Conservation (phyloP, 2,329 filamentous ascomycete genomes). For the Pseudogymnoascus destructans region DNA sequence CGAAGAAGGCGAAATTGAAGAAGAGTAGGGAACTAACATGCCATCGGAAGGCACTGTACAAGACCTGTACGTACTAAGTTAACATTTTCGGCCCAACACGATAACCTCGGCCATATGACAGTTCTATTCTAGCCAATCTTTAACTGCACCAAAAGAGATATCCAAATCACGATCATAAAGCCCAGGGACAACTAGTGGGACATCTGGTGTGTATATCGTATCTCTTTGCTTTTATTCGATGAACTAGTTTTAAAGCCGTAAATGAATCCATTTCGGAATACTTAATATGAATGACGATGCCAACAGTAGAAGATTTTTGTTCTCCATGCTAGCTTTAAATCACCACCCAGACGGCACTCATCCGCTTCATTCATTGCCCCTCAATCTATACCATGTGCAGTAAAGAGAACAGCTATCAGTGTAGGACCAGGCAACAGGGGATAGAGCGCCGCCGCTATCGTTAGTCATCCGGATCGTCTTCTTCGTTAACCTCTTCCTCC, state of each 20-base stretch:
- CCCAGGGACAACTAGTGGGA: background rate
- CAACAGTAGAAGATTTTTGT: background rate
- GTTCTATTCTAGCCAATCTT: background rate
- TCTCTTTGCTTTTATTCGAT: constrained; percentile 8
- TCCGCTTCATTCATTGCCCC: constrained; percentile 35
- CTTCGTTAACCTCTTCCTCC: constrained; percentile 43
- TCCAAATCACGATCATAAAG: background rate
- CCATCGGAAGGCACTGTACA: constrained; percentile 1
- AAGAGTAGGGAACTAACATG: constrained; percentile 30
- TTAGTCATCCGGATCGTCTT: constrained; percentile 52
- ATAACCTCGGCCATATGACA: constrained; percentile 21
- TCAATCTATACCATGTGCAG: constrained; percentile 27
- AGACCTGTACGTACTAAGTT: constrained; percentile 26
- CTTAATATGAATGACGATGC: constrained; percentile 8
- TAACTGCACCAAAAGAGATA: background rate
- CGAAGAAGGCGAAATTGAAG: constrained; percentile 96
- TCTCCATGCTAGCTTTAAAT: constrained; percentile 2
- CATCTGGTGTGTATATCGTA: background rate
- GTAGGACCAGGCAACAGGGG: constrained; percentile 54
- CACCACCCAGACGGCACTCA: constrained; percentile 1
- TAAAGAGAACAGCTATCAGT: constrained; percentile 22
- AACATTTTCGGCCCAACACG: constrained; percentile 19
- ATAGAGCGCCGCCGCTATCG: constrained; percentile 46
- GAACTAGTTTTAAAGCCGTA: constrained; percentile 6
- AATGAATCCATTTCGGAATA: constrained; percentile 4